Evolutionary conservation across 1,284 basidiomycete genomes (phyloP), one percentile per base, ranked within the genome.

Genomic region (Tranzscheliella williamsii): DNA sequence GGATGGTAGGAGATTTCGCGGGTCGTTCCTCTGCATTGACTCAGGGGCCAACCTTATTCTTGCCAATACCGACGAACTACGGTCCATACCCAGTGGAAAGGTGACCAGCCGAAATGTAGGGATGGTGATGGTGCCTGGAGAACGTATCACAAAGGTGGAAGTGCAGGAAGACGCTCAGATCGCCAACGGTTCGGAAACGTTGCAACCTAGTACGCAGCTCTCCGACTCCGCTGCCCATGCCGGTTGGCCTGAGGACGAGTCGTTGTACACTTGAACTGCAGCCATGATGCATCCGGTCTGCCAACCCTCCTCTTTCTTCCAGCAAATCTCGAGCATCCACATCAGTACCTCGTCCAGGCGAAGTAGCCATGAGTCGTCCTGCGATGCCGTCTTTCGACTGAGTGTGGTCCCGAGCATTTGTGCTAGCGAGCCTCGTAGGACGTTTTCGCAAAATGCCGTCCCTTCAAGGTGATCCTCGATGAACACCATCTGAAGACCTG

Each of bases 121-220:
- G 11, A 69, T 70, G 66, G 60, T 72, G 30, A 70, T 72, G 67
- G 54, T 72, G 4, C 61, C 67, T 2, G 69, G 69, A 15, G 35
- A 52, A 15, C 40, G 48, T 38, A 45, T 70, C 15, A 38, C 57
- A 32, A 46, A 54, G 29, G 39, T 70, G 26, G 64, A 70, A 29
- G 43, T 70, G 5, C 38, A 63, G 41, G 21, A 50, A 21, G 38
- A 49, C 7, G n/a, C n/a, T n/a, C n/a, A n/a, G n/a, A n/a, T n/a
- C n/a, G n/a, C n/a, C n/a, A n/a, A n/a, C n/a, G n/a, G n/a, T n/a
- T n/a, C n/a, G n/a, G n/a, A n/a, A n/a, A n/a, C n/a, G n/a, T n/a
- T n/a, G n/a, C n/a, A n/a, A n/a, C n/a, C n/a, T n/a, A n/a, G n/a
- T n/a, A n/a, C n/a, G n/a, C n/a, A n/a, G n/a, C n/a, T n/a, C n/a